Base-by-base conservation (phyloP, 345 rosid species). In the Rhizophora mangle region DNA sequence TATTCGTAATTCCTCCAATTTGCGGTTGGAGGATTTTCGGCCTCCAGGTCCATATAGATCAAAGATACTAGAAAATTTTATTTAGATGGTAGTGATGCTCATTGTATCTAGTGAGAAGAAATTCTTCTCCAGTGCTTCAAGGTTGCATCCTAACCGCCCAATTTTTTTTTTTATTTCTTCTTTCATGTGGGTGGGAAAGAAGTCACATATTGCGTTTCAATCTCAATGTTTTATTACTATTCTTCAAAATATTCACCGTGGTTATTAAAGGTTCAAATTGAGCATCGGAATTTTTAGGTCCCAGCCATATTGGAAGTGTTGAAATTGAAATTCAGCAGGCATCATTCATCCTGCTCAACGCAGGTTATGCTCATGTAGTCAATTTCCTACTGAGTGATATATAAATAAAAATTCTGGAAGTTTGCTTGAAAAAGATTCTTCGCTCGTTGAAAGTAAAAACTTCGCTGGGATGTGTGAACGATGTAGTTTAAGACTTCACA, bases 1-100 rank as follows among this genome's bases (percentile, higher is more conserved):
- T 81, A 77, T 89, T 27, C 77, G 74, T 24, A 64, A n/a, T 62
- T 73, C 81, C 69, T 92, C 91, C 6, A 87, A 81, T 68, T 77
- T 92, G 80, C 77, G 37, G 53, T 69, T 90, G 81, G 93, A 87
- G 80, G 92, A 85, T 76, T 92, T 95, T 79, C 82, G 79, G 51
- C 97, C 97, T 43, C 85, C 68, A 24, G 75, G 78, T 67, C 82
- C 88, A 32, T 67, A 59, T 73, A 78, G 80, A 76, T 88, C 93
- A 70, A 88, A 84, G 81, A 81, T 81, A 57, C 84, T 92, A 79
- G 96, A 87, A 58, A 88, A 76, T 30, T 90, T 90, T 79, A 83
- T 87, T 80, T 85, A 88, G 94, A 64, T 74, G 71, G 43, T 52
- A 64, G 69, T 71, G 86, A 73, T 67, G 83, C 85, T 80, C 80